Evolutionary conservation across 2,329 filamentous ascomycete species (phyloP), one percentile per base, ranked within the genome.

Genomic region (Tetracladium maxilliforme): DNA sequence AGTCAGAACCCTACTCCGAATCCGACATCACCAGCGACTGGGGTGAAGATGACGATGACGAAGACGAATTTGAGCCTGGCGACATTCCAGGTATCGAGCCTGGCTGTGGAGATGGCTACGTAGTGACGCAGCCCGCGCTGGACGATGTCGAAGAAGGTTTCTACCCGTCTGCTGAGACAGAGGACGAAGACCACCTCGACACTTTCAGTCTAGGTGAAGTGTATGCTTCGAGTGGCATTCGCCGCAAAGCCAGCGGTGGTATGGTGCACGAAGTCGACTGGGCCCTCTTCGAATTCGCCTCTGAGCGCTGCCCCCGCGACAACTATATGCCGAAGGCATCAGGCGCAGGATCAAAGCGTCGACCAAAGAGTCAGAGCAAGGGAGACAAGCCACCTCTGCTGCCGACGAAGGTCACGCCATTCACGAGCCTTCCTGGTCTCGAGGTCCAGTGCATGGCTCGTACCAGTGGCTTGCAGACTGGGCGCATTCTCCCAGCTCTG

Each of bases 221-320:
- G 4, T 83, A 92, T 41, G 87, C 87, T 1, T 92, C 83, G 0
- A 93, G 84, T 13, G 87, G 87, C 6, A 78, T 95, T 30, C 72
- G 83, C 5, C 71, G 87, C 16, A 75, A 79, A 44, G 64, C 59
- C 25, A 65, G 75, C 30, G 62, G 77, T 32, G 73, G 76, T 5
- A 56, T 92, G 14, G 60, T 81, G 6, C 87, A 94, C 45, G 87
- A 95, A 48, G 84, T 95, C 22, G 87, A 95, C 48, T 95, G 87
- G 87, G 84, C 86, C 0, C 57, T 95, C 3, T 84, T 95, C 38
- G 71, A 80, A 36, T 81, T 95, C 34, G 58, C 76, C 8, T 60
- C 74, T 4, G 64, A 74, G 8, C 70, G 87, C 2, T 55, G 74
- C 10, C 80, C 87, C 4, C 58, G 65, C 1, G 64, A 70, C 30